Evolutionary conservation across 1,139 yeast genomes (phyloP).

Genomic region (Candida labiduridarum): DNA sequence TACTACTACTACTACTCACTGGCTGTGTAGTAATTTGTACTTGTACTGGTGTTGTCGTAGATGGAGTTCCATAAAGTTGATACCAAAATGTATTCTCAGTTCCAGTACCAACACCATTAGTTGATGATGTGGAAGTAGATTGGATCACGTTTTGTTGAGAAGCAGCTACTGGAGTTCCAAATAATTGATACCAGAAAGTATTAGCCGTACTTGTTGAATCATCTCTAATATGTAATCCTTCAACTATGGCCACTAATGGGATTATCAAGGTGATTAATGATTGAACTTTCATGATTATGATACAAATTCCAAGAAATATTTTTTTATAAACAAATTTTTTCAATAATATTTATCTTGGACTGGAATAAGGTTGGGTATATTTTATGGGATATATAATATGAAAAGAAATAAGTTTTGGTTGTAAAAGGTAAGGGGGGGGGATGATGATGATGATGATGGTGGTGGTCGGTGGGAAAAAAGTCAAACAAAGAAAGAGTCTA

Average conservation of each 20-base stretch:
- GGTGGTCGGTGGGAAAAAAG: too few relatives aligned
- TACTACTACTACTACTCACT: not conserved
- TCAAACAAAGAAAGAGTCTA: not conserved
- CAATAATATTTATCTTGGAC: too few relatives aligned
- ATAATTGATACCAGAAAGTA: slow-evolving; percentile 5
- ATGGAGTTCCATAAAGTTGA: slow-evolving; percentile 3
- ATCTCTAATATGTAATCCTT: slow-evolving; percentile 3
- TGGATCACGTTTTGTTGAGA: not conserved
- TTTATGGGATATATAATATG: too few relatives aligned
- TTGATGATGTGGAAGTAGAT: not conserved
- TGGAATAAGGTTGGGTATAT: too few relatives aligned
- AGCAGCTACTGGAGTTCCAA: slow-evolving; percentile 2
- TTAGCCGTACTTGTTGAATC: not conserved
- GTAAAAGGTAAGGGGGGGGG: too few relatives aligned
- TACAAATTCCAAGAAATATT: too few relatives aligned
- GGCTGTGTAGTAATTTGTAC: not conserved
- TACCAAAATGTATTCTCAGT: not conserved
- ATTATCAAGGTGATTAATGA: not conserved
- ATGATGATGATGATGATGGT: too few relatives aligned
- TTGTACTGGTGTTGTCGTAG: not conserved
- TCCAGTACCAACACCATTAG: not conserved
- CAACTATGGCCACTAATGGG: slow-evolving; percentile 1
- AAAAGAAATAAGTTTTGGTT: too few relatives aligned
- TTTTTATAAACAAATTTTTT: too few relatives aligned
- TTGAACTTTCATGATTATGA: not conserved